Percentiles rank a stretch among this genome's conserved stretches.
These are phyloP conservation scores for Cadophora luteo-olivacea DNA, from an alignment of 2,329 filamentous ascomycete species.

Conservation along the genomic window DNA sequence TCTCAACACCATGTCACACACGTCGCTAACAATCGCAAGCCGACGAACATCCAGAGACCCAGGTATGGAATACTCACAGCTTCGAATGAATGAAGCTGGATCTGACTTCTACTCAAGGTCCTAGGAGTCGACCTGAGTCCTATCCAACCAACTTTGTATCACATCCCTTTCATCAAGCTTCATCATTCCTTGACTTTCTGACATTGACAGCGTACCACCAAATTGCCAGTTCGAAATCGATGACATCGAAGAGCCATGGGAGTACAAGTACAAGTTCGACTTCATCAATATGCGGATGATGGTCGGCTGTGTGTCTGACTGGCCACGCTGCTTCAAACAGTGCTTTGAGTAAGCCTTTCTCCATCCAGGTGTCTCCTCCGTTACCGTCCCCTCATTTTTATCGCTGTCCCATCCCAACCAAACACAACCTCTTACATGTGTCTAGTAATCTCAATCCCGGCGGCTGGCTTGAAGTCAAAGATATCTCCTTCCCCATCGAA, in stretches of 20 bases:
- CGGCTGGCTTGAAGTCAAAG: constrained; percentile 70
- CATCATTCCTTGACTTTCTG: neutral
- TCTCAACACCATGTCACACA: neutral
- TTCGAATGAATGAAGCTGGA: neutral
- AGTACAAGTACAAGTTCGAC: constrained; percentile 58
- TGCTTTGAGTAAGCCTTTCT: constrained; percentile 8
- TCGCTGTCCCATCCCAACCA: no score
- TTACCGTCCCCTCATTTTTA: no score
- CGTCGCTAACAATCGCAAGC: neutral
- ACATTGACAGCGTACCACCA: constrained; percentile 52
- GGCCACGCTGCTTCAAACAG: constrained; percentile 17
- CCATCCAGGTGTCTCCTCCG: no score
- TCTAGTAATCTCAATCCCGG: constrained; percentile 60
- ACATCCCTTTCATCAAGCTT: neutral
- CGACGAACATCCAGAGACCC: constrained; percentile 32
- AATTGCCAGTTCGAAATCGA: constrained; percentile 70
- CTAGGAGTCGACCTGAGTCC: constrained; percentile 40
- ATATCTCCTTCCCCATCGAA: constrained; percentile 24
- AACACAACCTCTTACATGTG: no score
- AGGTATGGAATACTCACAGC: constrained; percentile 27
- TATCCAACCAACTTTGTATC: constrained; percentile 45
- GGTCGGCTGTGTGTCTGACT: constrained; percentile 20
- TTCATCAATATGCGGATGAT: constrained; percentile 54
- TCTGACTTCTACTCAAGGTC: constrained; percentile 28
- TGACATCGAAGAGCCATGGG: constrained; percentile 61